Evolutionary conservation across 2,329 filamentous ascomycete species (phyloP), one percentile per base, ranked within the genome.

Genomic region (Monilinia laxa): DNA sequence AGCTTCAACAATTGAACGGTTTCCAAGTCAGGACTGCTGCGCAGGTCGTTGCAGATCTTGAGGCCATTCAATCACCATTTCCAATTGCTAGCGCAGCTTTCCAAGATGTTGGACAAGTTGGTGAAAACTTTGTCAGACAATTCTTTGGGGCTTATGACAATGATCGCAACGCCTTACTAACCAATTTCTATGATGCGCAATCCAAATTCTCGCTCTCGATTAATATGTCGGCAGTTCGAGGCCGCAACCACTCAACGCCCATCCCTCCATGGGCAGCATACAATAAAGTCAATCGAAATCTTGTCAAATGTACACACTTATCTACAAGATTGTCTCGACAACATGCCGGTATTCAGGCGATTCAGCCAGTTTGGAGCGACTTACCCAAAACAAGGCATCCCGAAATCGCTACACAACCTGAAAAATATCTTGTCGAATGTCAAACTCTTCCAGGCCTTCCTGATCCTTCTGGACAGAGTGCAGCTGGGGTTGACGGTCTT

Each of bases 351-450:
- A 79, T 81, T 4, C 82, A 86, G 53, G 81, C 84, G 54, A 93
- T 96, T 68, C 81, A 83, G 62, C 83, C 88, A 66, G 76, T 87
- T 23, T 96, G 92, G 89, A 84, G 84, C 65, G 80, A 80, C 4
- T 81, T 97, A 3, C 93, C 93, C 0, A 79, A 81, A 52, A 94
- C 92, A 11, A 85, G 84, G 55, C 93, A 97, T 75, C 89, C 92
- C 1, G 84, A 90, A 73, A 84, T 96, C 69, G 81, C 83, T 59
- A 79, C 84, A 1, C 85, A 91, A 57, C 79, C 87, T 16, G 82
- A 85, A 74, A 90, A 93, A 73, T 96, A 92, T 83, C 85, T 92
- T 63, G 87, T 96, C 75, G 92, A 96, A 78, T 93, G 91, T 71
- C 89, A 92, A 73, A 84, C 89, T 20, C 81, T 93, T 45, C 85